Base-by-base conservation (phyloP, 202 grass and related monocot species). In the Dendrocalamus latiflorus region DNA sequence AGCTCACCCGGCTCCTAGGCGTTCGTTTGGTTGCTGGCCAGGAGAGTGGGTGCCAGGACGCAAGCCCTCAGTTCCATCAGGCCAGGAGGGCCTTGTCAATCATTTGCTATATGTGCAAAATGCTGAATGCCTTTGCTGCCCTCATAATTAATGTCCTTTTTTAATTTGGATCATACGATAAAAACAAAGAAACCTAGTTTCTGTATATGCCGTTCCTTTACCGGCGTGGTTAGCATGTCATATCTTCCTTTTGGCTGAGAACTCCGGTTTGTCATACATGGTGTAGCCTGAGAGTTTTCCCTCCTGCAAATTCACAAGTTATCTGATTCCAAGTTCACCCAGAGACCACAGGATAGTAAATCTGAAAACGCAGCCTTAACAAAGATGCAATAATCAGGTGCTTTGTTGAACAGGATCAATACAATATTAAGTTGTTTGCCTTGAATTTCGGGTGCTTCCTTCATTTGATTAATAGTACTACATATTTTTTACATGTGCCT, bases 151-250 rank as follows among this genome's bases (percentile, higher is more conserved):
- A 6, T 50, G 54, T 2, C 57, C 24, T 2, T 47, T 45, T 33
- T 39, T 59, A 81, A 60, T 60, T 50, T 28, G 15, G 14, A 48
- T 50, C 39, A 75, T 75, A 75, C 54, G 53, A 39, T 16, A 24
- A 15, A 76, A 76, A 37, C 61, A 81, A 55, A 61, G 22, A n/a
- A 61, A 41, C 64, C 53, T 2, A 28, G 49, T 22, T 66, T 75
- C 8, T 30, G 13, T 74, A 33, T 30, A 26, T 81, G 58, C 37
- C 17, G 49, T 81, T 36, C 13, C 15, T 66, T 68, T 38, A 47
- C 4, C 28, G 8, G 48, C 9, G 68, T 55, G 26, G 84, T 81
- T 81, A 68, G 60, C 39, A 81, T 1, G 70, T 81, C 84, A 8
- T 28, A 28, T 26, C 64, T 43, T 74, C 4, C 20, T 68, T 50